Evolutionary conservation across 2,329 filamentous ascomycete genomes (phyloP).

Genomic region (Amauroascus niger): DNA sequence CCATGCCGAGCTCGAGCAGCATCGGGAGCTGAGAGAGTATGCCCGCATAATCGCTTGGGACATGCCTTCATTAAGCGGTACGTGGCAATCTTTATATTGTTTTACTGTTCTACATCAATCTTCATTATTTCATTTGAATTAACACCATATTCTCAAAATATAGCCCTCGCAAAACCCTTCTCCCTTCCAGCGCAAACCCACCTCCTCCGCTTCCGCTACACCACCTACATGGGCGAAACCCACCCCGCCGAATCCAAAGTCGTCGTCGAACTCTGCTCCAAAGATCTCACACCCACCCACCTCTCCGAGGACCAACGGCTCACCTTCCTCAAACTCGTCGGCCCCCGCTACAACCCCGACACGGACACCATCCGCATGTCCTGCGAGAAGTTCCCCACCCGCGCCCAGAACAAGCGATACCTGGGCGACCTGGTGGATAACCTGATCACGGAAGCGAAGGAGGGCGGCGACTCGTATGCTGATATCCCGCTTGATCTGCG

Average conservation of each 20-base stretch:
- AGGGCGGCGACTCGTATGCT: slow-evolving; percentile 73
- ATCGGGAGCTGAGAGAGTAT: slow-evolving; percentile 82
- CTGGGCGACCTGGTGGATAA: slow-evolving; percentile 66
- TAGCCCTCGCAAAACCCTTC: slow-evolving; percentile 79
- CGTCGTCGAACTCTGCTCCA: slow-evolving; percentile 75
- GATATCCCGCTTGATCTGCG: slow-evolving; percentile 84
- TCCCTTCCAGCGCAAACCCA: slow-evolving; percentile 54
- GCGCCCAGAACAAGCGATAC: slow-evolving; percentile 95
- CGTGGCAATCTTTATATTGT: slow-evolving; percentile 35
- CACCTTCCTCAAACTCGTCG: slow-evolving; percentile 82
- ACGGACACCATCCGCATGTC: slow-evolving; percentile 78
- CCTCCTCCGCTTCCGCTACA: slow-evolving; percentile 89
- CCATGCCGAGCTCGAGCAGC: slow-evolving; percentile 78
- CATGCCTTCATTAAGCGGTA: slow-evolving; percentile 82
- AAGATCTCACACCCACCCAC: slow-evolving; percentile 52
- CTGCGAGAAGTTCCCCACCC: slow-evolving; percentile 76
- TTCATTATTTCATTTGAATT: not conserved
- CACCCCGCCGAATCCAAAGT: slow-evolving; percentile 92
- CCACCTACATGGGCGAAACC: slow-evolving; percentile 85
- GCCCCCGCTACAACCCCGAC: slow-evolving; percentile 76
- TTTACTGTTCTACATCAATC: not conserved
- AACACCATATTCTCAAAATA: not conserved
- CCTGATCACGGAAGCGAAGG: slow-evolving; percentile 65
- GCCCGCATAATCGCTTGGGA: slow-evolving; percentile 85
- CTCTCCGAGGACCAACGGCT: slow-evolving; percentile 57